Base-by-base conservation (phyloP, 139 green algal species). In the Pseudopediastrum boryanum region DNA sequence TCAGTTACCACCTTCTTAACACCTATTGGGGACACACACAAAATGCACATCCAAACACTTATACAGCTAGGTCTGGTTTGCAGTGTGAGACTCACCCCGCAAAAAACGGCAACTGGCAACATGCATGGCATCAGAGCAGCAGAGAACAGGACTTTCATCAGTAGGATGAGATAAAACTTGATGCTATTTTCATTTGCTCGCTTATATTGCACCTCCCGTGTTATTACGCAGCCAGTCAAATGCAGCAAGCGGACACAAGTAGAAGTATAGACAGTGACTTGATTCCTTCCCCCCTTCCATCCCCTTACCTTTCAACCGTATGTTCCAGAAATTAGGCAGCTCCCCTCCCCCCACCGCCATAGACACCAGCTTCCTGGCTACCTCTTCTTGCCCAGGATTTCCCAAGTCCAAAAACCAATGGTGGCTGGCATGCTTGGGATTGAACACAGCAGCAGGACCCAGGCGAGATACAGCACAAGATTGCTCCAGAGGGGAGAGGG, bases 251-350 rank as follows among this genome's bases (percentile, higher is more conserved):
- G n/a, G n/a, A n/a, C n/a, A n/a, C n/a, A n/a, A 9, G 58, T 67
- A 33, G 10, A 13, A 12, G 63, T 21, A 9, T 13, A 71, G 29
- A 42, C 35, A 44, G 8, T 12, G 33, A 19, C 21, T 10, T 43
- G n/a, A 21, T 10, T 71, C 25, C 39, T 43, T 41, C 41, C 2
- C 23, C 43, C 29, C 4, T 27, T 59, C 19, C 31, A 39, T 16
- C 35, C 25, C 4, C 72, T 65, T 62, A 84, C 85, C 86, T 54
- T 71, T 81, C 0, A 93, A 61, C 10, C 89, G 78, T 44, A 93
- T 80, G 77, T 93, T 93, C 85, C 85, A 92, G 29, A 90, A 83
- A 82, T 92, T 93, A 51, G 83, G 84, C 54, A 91, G 44, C 31
- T 92, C 89, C 21, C 64, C 65, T 31, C 71, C 69, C 2, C 63